Evolutionary conservation across 495 filamentous ascomycete species (phyloP).

Genomic region (Wilcoxina mikolae): DNA sequence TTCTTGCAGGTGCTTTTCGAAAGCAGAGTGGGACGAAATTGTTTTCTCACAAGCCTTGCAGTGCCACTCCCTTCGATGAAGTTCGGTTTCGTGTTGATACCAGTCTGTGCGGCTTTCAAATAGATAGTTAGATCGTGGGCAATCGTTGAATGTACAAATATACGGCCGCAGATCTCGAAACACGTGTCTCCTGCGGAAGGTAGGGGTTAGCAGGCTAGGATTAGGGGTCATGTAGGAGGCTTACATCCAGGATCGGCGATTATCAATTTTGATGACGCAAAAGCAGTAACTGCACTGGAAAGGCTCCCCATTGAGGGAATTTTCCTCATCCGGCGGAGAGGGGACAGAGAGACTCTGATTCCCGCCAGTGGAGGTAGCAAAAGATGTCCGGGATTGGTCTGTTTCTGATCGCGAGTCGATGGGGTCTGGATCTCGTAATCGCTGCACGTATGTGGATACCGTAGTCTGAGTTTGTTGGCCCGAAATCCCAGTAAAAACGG

Average conservation of each 20-base stretch:
- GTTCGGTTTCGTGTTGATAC: no score
- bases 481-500: no score
- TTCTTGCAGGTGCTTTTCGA: constrained; percentile 11
- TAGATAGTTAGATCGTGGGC: constrained; percentile 9
- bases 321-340: constrained; percentile 3
- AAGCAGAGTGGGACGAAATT: neutral
- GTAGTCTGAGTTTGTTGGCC: no score
- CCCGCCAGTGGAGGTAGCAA: constrained; percentile 4
- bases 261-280: no score
- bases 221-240: no score
- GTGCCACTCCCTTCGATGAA: no score
- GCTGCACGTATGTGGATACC: no score
- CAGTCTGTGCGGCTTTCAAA: constrained; percentile 20
- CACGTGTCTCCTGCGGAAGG: constrained; percentile 12
- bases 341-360: constrained; percentile 5
- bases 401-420: constrained; percentile 5
- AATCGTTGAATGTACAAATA: constrained; percentile 13
- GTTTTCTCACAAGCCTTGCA: constrained; percentile 9
- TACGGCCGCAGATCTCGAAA: constrained; percentile 23
- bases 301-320: constrained; percentile 6
- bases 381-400: constrained; percentile 14
- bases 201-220: neutral
- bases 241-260: constrained; percentile 15
- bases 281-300: constrained; percentile 22
- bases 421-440: neutral